Percentiles rank a stretch among this genome's conserved stretches.
Conservation (phyloP, 2,329 filamentous ascomycete genomes). For the Colletotrichum scovillei region DNA sequence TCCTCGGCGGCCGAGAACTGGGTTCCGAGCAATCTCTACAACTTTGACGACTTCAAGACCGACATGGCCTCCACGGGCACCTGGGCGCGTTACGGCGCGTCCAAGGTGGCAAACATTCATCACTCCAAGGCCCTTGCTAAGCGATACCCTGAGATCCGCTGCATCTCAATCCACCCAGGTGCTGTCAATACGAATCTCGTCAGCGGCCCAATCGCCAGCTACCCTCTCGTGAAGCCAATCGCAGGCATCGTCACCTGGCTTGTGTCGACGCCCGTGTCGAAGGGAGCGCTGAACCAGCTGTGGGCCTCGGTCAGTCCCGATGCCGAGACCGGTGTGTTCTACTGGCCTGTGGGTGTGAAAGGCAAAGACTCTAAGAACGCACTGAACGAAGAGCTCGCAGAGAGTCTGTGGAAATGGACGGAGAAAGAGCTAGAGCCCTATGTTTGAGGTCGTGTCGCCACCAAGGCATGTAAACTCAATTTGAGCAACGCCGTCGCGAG, state of each 20-base stretch:
- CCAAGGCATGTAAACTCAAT: not conserved
- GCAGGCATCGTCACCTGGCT: not conserved
- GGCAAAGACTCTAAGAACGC: slow-evolving; percentile 39
- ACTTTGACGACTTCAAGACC: slow-evolving; percentile 37
- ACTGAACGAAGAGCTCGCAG: slow-evolving; percentile 42
- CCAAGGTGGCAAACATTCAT: slow-evolving; percentile 44
- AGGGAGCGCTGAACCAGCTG: slow-evolving; percentile 36
- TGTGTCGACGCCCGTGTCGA: not conserved
- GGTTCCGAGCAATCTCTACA: slow-evolving; percentile 16
- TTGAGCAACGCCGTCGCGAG: not conserved
- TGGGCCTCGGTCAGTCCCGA: slow-evolving; percentile 34
- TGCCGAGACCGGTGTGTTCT: slow-evolving; percentile 44
- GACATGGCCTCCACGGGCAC: slow-evolving; percentile 43
- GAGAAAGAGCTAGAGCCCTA: slow-evolving; percentile 43
- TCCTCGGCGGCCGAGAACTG: slow-evolving; percentile 32
- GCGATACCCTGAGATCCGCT: slow-evolving; percentile 53
- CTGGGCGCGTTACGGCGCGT: slow-evolving; percentile 61
- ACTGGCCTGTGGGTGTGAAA: slow-evolving; percentile 45
- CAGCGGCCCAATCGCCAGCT: slow-evolving; percentile 1
- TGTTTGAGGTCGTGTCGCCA: not conserved
- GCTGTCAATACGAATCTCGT: slow-evolving; percentile 46
- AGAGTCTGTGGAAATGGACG: slow-evolving; percentile 50
- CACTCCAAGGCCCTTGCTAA: slow-evolving; percentile 38
- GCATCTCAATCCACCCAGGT: slow-evolving; percentile 59
- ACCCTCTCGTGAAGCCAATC: slow-evolving; percentile 21